Conservation (phyloP, 306 rosid genomes). For the Pterocarpus santalinus region DNA sequence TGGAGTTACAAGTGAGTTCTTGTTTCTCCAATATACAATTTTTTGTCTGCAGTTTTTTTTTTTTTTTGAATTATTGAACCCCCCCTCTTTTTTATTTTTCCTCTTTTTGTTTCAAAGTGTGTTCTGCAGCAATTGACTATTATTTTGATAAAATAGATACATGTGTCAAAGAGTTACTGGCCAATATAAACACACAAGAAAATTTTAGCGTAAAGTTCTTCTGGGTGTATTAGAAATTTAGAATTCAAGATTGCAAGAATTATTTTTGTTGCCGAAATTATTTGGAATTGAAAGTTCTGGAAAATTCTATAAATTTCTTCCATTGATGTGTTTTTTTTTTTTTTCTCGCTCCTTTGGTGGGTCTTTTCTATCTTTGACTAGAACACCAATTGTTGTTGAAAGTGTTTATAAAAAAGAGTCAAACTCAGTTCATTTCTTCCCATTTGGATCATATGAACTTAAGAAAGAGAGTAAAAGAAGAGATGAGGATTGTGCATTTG, state of each 20-base stretch:
- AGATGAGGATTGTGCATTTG: slow-evolving; percentile 40
- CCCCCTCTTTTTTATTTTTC: slow-evolving; percentile 2
- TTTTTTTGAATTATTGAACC: slow-evolving; percentile 32
- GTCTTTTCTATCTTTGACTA: slow-evolving; percentile 46
- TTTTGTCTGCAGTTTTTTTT: slow-evolving; percentile 15
- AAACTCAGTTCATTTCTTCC: slow-evolving; percentile 37
- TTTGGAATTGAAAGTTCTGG: slow-evolving; percentile 49
- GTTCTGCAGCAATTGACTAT: slow-evolving; percentile 43
- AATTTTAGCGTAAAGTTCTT: slow-evolving; percentile 39
- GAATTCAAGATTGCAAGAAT: slow-evolving; percentile 43
- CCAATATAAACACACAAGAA: slow-evolving; percentile 33
- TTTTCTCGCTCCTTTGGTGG: slow-evolving; percentile 33
- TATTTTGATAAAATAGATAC: slow-evolving; percentile 45
- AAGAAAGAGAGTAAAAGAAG: slow-evolving; percentile 16
- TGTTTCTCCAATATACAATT: slow-evolving; percentile 68
- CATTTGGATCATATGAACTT: slow-evolving; percentile 37
- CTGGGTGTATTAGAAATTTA: slow-evolving; percentile 22
- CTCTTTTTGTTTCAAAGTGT: slow-evolving; percentile 34
- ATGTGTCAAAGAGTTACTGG: slow-evolving; percentile 34
- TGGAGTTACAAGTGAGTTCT: slow-evolving; percentile 99
- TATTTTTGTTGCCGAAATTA: slow-evolving; percentile 42
- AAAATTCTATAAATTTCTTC: slow-evolving; percentile 48
- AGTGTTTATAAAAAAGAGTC: slow-evolving; percentile 45
- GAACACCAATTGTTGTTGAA: slow-evolving; percentile 40
- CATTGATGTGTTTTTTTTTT: slow-evolving; percentile 36